Percentiles rank a stretch among this genome's conserved stretches.
Evolutionary conservation across 2,329 filamentous ascomycete genomes (phyloP).

Genomic region (Pyrenophora graminea): DNA sequence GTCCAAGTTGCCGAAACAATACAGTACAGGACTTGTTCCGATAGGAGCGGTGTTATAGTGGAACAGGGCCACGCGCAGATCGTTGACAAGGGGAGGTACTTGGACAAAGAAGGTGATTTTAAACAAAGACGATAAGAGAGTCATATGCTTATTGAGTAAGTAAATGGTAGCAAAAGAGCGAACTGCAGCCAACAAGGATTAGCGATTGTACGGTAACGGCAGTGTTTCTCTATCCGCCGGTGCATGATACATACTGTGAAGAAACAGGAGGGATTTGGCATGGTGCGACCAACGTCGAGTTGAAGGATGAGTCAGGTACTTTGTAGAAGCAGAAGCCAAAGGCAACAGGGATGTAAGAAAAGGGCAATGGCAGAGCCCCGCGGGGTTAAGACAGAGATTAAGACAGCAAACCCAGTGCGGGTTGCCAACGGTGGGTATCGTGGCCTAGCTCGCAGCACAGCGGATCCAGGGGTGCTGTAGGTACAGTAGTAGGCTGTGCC

Average conservation of each 20-base stretch:
- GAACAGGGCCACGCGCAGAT: background rate
- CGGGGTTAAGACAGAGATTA: background rate
- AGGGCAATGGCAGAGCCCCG: background rate
- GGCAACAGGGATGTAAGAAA: background rate
- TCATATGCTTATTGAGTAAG: constrained; percentile 4
- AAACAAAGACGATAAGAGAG: background rate
- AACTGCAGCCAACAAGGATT: constrained; percentile 1
- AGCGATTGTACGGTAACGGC: background rate
- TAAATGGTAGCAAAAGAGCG: background rate
- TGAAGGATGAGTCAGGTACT: constrained; percentile 6
- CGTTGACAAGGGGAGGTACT: constrained; percentile 1
- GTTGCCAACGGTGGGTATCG: background rate
- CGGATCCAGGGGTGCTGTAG: background rate
- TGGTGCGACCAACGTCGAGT: constrained; percentile 1
- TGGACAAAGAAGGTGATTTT: background rate
- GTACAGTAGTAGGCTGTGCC: background rate
- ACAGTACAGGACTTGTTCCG: background rate
- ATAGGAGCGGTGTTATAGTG: constrained; percentile 8
- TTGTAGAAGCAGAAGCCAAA: background rate
- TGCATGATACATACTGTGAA: constrained; percentile 1
- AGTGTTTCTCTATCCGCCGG: background rate
- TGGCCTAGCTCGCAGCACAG: background rate
- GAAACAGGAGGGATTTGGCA: background rate
- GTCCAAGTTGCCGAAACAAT: background rate
- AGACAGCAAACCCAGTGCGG: background rate